A percentile compares a stretch with the other conserved stretches of the same genome.
Conservation (phyloP, 2,329 filamentous ascomycete species). For the Aspergillus sp. region DNA sequence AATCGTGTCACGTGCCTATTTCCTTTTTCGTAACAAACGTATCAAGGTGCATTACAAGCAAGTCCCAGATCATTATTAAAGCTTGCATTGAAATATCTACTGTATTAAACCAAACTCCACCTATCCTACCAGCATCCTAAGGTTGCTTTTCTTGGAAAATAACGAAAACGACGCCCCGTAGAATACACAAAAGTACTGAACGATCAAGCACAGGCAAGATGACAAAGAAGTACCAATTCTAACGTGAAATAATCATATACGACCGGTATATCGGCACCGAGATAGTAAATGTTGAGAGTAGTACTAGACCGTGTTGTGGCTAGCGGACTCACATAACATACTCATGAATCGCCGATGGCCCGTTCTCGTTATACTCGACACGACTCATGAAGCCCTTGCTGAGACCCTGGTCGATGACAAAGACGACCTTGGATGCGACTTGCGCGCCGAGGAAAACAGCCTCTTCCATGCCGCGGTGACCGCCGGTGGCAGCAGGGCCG, state of each 20-base stretch:
- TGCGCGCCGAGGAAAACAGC: constrained; percentile 83
- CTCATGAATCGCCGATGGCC: constrained; percentile 64
- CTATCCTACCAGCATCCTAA: constrained; percentile 23
- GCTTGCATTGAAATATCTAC: constrained; percentile 12
- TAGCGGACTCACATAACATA: constrained; percentile 36
- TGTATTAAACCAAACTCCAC: constrained; percentile 23
- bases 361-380: constrained; percentile 67
- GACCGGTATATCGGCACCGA: neutral
- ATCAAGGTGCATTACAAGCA: neutral
- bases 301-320: neutral
- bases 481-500: constrained; percentile 22
- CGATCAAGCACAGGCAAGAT: neutral
- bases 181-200: constrained; percentile 20
- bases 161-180: constrained; percentile 21
- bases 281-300: neutral
- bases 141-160: constrained; percentile 21
- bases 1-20: too few species aligned
- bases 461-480: constrained; percentile 66
- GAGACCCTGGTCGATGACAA: constrained; percentile 65
- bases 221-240: neutral
- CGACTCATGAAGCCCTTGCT: constrained; percentile 70
- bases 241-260: constrained; percentile 3
- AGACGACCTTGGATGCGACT: constrained; percentile 75
- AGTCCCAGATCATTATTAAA: neutral
- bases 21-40: too few species aligned